A percentile compares a stretch with the other conserved stretches of the same genome.
Conservation (phyloP, 2,329 filamentous ascomycete genomes). For the Albifimbria verrucaria region DNA sequence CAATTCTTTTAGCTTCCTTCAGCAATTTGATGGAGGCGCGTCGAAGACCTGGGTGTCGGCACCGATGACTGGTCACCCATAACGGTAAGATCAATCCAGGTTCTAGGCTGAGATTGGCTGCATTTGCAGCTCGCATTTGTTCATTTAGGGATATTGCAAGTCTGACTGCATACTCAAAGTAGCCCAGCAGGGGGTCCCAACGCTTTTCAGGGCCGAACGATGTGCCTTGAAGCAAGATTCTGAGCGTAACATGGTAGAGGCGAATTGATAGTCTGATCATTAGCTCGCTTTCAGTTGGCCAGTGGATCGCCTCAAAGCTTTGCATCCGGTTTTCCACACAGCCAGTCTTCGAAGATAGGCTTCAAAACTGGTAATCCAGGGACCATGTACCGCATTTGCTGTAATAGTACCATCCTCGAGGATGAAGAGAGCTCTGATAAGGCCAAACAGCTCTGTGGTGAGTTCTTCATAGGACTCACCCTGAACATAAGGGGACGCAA, state of each 20-base stretch:
- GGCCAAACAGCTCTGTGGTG: too few species aligned
- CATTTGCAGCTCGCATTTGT: conserved; percentile 3
- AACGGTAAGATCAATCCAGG: conserved; percentile 18
- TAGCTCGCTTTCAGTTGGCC: too few species aligned
- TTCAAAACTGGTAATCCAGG: too few species aligned
- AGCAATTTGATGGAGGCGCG: conserved; percentile 17
- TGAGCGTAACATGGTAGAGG: conserved; percentile 25
- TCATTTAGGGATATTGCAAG: conserved; percentile 14
- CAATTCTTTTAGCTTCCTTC: conserved; percentile 14
- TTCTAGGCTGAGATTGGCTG: conserved; percentile 17
- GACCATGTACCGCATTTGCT: too few species aligned
- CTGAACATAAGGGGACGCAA: too few species aligned
- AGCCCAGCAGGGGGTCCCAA: conserved; percentile 23
- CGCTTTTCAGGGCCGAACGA: conserved; percentile 20
- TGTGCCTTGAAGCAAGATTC: conserved; percentile 12
- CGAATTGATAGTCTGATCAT: conserved; percentile 22
- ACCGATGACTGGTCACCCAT: conserved; percentile 15
- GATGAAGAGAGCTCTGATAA: too few species aligned
- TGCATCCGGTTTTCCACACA: too few species aligned
- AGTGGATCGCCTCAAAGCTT: too few species aligned
- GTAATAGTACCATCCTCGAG: too few species aligned
- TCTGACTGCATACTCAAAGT: conserved; percentile 23
- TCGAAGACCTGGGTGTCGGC: conserved; percentile 20
- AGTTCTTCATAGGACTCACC: too few species aligned
- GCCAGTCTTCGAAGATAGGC: too few species aligned